phyloP scores from a whole-genome alignment of 106 monocot species.

The Acanthochlamys bracteata region DNA sequence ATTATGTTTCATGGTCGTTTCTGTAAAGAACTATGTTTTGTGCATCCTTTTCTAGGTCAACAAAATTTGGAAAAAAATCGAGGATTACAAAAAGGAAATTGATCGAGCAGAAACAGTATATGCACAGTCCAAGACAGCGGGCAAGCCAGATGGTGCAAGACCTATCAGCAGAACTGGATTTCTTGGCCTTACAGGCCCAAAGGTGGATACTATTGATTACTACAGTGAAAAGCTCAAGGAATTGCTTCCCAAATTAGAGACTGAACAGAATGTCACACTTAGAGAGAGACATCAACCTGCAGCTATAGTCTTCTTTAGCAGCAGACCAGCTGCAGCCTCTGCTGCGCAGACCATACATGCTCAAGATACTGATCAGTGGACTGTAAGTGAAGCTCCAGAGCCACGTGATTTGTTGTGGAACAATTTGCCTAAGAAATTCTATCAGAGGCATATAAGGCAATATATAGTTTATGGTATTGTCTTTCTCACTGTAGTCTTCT shows the following conservation, averaged over 20 bases:
- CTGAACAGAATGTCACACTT: constrained; percentile 62
- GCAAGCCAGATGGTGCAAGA: constrained; percentile 58
- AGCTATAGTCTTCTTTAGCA: constrained; percentile 75
- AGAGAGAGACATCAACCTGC: constrained; percentile 65
- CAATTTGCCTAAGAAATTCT: constrained; percentile 64
- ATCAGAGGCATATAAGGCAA: constrained; percentile 51
- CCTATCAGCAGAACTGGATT: constrained; percentile 69
- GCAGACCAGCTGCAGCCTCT: neutral
- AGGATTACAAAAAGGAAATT: constrained; percentile 70
- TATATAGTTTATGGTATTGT: constrained; percentile 53
- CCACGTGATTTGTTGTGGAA: constrained; percentile 75
- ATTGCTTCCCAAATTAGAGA: constrained; percentile 55
- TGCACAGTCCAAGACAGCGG: constrained; percentile 49
- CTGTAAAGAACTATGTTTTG: neutral
- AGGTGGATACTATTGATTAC: constrained; percentile 78
- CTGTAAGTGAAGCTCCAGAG: constrained; percentile 79
- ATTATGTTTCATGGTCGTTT: neutral
- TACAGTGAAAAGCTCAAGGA: constrained; percentile 81
- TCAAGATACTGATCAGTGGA: constrained; percentile 66
- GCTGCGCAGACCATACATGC: constrained; percentile 70
- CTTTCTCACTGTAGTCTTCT: constrained; percentile 82
- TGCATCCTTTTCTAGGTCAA: constrained; percentile 36
- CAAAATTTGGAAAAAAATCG: constrained; percentile 70
- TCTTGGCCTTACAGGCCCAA: constrained; percentile 67
- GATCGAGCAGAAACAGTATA: constrained; percentile 65